Evolutionary conservation across 345 rosid genomes (phyloP), one percentile per base, ranked within the genome.

Genomic region (Lepidium sativum): DNA sequence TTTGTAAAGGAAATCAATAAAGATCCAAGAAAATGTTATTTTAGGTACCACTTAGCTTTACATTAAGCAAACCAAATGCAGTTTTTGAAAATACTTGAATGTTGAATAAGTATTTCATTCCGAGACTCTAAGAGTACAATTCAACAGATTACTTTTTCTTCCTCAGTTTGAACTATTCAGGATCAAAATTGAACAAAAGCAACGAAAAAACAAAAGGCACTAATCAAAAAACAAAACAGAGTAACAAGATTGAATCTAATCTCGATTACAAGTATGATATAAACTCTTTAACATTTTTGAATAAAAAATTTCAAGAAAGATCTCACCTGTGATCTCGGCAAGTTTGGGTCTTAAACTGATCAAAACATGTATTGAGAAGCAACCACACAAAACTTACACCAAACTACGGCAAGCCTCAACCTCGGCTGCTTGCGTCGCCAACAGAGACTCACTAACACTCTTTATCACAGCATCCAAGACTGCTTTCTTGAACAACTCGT

Each of bases 401-500:
- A 89, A 60, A 62, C 77, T 66, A 76, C 25, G 63, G 74, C 97
- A 94, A 54, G 79, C 83, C 67, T 86, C 86, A 3, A 87, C 73
- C 14, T 81, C 79, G 0, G 81, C 65, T 9, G 77, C 89, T 73
- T 84, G 92, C 0, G 86, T 56, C 21, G 71, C 78, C 79, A 81
- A 62, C 61, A 87, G 9, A 49, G 65, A 71, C 12, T 80, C 79
- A 31, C 54, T 71, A 10, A 87, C 23, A 32, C 55, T 52, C 70
- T 69, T 80, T 64, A 65, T 49, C 15, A 80, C 85, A 29, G 89
- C 85, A 57, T 84, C 80, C 20, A 87, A 71, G 3, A 90, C 73
- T 40, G 67, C 72, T 72, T 82, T 88, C 77, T 55, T 88, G 69
- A 63, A 83, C 63, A 6, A 33, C n/a, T 77, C 81, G 43, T 94